Percentiles rank a stretch among this genome's conserved stretches.
phyloP scores from a whole-genome alignment of 305 asterid species.

The Fraxinus xanthoxyloides region DNA sequence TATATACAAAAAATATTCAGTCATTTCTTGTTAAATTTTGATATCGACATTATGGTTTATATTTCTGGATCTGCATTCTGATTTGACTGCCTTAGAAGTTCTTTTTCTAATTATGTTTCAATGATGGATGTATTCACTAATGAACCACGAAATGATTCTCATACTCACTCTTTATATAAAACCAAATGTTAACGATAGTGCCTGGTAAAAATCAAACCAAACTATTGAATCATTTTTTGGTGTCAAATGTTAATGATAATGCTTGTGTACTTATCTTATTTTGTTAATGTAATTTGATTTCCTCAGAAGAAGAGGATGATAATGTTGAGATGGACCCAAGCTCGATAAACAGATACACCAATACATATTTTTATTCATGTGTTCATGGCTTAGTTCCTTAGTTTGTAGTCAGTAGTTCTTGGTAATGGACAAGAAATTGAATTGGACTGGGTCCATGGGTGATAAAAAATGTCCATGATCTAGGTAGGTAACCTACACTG shows the following conservation, averaged over 20 bases:
- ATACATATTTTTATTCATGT: not conserved
- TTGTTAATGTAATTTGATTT: not conserved
- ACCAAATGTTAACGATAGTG: not conserved
- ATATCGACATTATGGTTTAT: not conserved
- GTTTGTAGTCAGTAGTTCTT: not conserved
- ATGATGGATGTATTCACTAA: not conserved
- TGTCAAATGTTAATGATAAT: not conserved
- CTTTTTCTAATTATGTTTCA: constrained; percentile 10
- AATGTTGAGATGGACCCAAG: not conserved
- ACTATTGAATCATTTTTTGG: not conserved
- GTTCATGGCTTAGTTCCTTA: not conserved
- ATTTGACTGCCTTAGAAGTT: not conserved
- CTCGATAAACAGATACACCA: not conserved
- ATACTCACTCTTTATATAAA: not conserved
- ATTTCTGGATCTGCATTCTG: not conserved
- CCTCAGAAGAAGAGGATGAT: not conserved
- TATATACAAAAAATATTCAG: not conserved
- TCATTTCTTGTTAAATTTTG: not conserved
- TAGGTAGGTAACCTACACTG: not conserved
- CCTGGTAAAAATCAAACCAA: not conserved
- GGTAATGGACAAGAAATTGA: not conserved
- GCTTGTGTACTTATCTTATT: constrained; percentile 4
- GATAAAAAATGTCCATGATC: not conserved
- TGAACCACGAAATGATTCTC: not conserved
- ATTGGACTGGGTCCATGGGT: not conserved